phyloP scores from a whole-genome alignment of 2,329 filamentous ascomycete genomes.

The Aureobasidium uvarum region DNA sequence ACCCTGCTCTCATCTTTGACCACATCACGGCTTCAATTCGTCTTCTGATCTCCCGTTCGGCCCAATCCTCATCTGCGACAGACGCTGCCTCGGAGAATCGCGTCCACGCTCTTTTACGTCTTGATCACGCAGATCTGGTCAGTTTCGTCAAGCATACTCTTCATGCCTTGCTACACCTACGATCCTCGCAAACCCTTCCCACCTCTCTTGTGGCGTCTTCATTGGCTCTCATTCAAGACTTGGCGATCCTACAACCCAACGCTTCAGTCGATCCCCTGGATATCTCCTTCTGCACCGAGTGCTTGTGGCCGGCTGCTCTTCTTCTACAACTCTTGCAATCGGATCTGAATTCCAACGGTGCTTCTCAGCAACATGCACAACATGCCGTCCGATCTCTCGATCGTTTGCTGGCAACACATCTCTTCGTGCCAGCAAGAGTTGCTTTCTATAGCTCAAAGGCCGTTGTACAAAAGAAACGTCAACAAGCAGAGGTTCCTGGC shows the following conservation, averaged over 20 bases:
- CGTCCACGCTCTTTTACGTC: conserved; percentile 21
- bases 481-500: conserved; percentile 22
- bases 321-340: conserved; percentile 29
- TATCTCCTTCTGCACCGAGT: conserved; percentile 32
- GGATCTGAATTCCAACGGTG: neutral
- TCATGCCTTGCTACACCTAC: conserved; percentile 1
- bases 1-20: neutral
- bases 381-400: conserved; percentile 34
- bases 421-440: conserved; percentile 43
- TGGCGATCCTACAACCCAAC: conserved; percentile 8
- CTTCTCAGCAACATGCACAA: neutral
- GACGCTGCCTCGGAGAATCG: conserved; percentile 12
- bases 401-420: conserved; percentile 43
- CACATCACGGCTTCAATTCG: conserved; percentile 8
- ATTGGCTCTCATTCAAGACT: conserved; percentile 18
- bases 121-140: conserved; percentile 12
- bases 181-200: neutral
- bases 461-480: conserved; percentile 30
- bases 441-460: conserved; percentile 36
- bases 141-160: conserved; percentile 16
- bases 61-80: neutral
- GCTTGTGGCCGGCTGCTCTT: conserved; percentile 32
- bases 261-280: conserved; percentile 7
- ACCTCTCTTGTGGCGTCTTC: neutral
- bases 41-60: conserved; percentile 3